Base-by-base conservation (phyloP, 2,329 filamentous ascomycete genomes). In the Ceratocystis eucalypticola region DNA sequence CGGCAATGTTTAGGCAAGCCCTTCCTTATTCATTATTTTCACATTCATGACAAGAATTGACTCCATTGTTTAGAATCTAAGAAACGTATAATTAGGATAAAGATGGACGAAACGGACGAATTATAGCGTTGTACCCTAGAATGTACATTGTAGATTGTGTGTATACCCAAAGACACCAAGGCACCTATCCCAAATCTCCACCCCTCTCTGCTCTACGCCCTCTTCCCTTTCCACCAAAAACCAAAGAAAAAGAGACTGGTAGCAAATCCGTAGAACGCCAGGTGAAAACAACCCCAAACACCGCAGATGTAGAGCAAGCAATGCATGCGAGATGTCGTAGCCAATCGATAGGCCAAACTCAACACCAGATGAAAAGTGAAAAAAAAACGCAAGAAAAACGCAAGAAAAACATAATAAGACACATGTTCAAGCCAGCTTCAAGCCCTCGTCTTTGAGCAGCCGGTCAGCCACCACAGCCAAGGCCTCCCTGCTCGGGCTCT, bases 381-480 rank as follows among this genome's bases (percentile, higher is more conserved):
- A 25, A 61, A 61, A 57, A 55, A 57, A 62, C 20, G 28, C 28
- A 28, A 61, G 30, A 20, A 33, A 67, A 48, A 59, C 17, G 46
- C 20, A 62, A 68, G 3, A 5, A 41, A 41, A 10, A 55, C 22
- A 50, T 30, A 45, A 61, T 15, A 67, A 53, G 37, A 15, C 46
- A 55, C 12, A 20, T 22, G 12, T 33, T 68, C 70, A 79, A 63
- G 70, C 72, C 70, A 85, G 72, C 64, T 77, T 74, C 64, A 85
- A 69, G 0, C 83, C 82, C 5, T 76, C 75, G 68, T 82, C 79
- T 48, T 75, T 75, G 68, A 77, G 77, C n/a, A 85, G 73, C 12
- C 83, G 75, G 68, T 83, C 79, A 1, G 78, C 82, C 57, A 85
- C 72, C 0, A 84, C 81, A 66, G 77, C 74, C 57, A 87, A 72